Evolutionary conservation across 257 asterid species (phyloP), one percentile per base, ranked within the genome.

Genomic region (Galeopsis tetrahit): DNA sequence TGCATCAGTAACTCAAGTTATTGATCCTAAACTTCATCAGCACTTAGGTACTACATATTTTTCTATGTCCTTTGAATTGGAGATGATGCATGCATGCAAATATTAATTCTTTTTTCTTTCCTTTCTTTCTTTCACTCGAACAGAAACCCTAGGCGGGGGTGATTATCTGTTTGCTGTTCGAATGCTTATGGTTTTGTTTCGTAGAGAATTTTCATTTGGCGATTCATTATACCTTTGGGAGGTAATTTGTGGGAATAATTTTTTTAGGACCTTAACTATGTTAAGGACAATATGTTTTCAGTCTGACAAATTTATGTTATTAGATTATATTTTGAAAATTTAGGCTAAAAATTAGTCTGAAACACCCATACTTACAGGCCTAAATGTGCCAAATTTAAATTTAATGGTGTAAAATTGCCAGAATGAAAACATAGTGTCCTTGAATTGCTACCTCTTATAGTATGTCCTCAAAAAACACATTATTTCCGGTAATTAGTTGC

Each of bases 141-240:
- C 97, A 93, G 97, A 93, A 76, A 80, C 86, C 51, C 75, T 93
- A 34, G 97, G 97, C 66, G 98, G 98, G 69, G 98, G 97, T 44
- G 96, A 88, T 78, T 93, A 90, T 84, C 81, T 93, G 32, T 93
- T 93, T 85, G 98, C 98, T 75, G 78, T 93, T 68, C 90, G 98
- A 43, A 93, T 93, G 98, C 97, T 93, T 66, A 93, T 93, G 97
- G 97, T 89, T 72, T 80, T 90, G 84, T 93, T 93, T 63, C 98
- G 97, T 63, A 83, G 98, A 82, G 98, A 93, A 64, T 90, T 93
- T 82, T 93, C 98, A 72, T 90, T 93, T 81, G 93, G 84, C 3
- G 98, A 93, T 79, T 90, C 93, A 35, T 86, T 93, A 58, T 90
- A 86, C 79, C 96, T 93, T 40, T 93, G 98, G 98, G 98, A 93